Percentiles rank a stretch among this genome's conserved stretches.
phyloP scores from a whole-genome alignment of 2,329 filamentous ascomycete genomes.

The Phyllosticta capitalensis region DNA sequence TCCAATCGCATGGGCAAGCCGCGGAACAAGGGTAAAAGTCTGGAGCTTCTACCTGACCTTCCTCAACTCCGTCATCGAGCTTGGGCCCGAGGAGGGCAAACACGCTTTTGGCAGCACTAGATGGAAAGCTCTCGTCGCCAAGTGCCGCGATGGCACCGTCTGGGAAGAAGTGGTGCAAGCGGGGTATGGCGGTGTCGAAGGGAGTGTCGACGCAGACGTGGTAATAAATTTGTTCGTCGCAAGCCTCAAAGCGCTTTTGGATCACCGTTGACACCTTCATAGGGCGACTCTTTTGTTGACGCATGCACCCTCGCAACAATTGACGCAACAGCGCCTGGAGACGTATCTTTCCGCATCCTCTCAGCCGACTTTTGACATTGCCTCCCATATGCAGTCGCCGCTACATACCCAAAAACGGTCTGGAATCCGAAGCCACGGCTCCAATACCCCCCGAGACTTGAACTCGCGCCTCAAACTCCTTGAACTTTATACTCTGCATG shows the following conservation, averaged over 20 bases:
- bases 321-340: conserved; percentile 84
- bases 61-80: conserved; percentile 79
- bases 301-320: conserved; percentile 72
- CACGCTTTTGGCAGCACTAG: conserved; percentile 73
- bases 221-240: conserved; percentile 65
- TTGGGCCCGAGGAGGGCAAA: conserved; percentile 85
- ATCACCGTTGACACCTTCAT: background rate
- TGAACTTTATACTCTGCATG: conserved; percentile 89
- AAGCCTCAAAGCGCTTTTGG: background rate
- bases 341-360: conserved; percentile 73
- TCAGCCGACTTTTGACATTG: conserved; percentile 63
- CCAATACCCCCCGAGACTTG: conserved; percentile 75
- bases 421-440: conserved; percentile 45
- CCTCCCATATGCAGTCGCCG: conserved; percentile 49
- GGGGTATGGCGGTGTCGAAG: conserved; percentile 81
- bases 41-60: conserved; percentile 96
- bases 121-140: conserved; percentile 73
- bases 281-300: conserved; percentile 83
- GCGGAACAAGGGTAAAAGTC: conserved; percentile 81
- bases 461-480: conserved; percentile 82
- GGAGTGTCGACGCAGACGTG: conserved; percentile 87
- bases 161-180: conserved; percentile 88
- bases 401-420: conserved; percentile 23
- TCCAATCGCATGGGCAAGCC: conserved; percentile 69
- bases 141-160: conserved; percentile 80